phyloP scores from a whole-genome alignment of 2,329 filamentous ascomycete species.

The Xylariaceae sp. region DNA sequence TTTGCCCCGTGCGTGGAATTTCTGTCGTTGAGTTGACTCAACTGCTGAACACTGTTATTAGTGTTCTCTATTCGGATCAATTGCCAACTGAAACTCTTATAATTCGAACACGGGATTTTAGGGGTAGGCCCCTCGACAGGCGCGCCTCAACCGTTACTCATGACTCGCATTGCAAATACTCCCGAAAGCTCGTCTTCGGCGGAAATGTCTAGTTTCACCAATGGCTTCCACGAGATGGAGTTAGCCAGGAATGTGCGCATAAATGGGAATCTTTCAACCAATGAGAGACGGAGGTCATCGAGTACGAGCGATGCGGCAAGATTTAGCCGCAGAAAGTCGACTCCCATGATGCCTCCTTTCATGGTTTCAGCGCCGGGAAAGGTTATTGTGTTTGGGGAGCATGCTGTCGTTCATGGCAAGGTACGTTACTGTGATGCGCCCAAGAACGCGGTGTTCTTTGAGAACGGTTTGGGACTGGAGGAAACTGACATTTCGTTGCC shows the following conservation, averaged over 20 bases:
- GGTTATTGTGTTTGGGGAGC: conserved; percentile 96
- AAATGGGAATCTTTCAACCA: conserved; percentile 33
- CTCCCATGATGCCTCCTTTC: conserved; percentile 76
- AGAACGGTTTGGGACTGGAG: not conserved
- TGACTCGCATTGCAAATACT: conserved; percentile 28
- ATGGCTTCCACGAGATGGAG: conserved; percentile 31
- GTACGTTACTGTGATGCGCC: conserved; percentile 41
- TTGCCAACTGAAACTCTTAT: not conserved
- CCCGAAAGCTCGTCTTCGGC: conserved; percentile 31
- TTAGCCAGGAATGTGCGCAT: conserved; percentile 25
- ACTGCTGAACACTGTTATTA: not conserved
- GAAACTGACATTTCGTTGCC: conserved; percentile 1
- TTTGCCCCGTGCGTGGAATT: not conserved
- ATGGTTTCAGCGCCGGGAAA: conserved; percentile 98
- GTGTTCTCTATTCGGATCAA: not conserved
- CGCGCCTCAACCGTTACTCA: conserved; percentile 15
- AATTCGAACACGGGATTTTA: conserved; percentile 3
- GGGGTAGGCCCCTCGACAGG: conserved; percentile 2
- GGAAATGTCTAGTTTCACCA: conserved; percentile 33
- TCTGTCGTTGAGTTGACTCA: not conserved
- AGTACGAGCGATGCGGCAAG: conserved; percentile 35
- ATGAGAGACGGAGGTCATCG: conserved; percentile 31
- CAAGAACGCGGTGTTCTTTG: not conserved
- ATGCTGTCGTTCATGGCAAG: conserved; percentile 97
- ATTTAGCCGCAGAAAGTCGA: conserved; percentile 54